A percentile compares a stretch with the other conserved stretches of the same genome.
phyloP scores from a whole-genome alignment of 2,329 filamentous ascomycete species.

The Exserohilum rostratum region DNA sequence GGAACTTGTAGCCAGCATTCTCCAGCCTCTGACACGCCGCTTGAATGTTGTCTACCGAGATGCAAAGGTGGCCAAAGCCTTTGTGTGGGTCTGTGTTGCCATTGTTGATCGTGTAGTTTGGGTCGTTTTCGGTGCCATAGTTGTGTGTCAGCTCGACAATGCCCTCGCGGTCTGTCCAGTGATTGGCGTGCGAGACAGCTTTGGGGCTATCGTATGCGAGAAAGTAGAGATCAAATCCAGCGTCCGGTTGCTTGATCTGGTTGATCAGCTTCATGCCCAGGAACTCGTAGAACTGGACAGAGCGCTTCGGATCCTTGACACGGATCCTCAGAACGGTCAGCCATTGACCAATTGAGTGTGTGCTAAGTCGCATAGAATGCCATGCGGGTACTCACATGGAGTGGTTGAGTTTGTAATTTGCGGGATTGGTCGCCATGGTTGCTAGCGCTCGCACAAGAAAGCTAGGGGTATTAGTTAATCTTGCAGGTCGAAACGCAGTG shows the following conservation, averaged over 20 bases:
- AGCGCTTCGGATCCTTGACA: slow-evolving; percentile 86
- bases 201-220: slow-evolving; percentile 82
- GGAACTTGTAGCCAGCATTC: slow-evolving; percentile 88
- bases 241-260: slow-evolving; percentile 80
- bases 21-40: slow-evolving; percentile 88
- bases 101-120: slow-evolving; percentile 79
- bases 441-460: slow-evolving; percentile 42
- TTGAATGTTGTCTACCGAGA: slow-evolving; percentile 73
- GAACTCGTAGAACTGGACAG: slow-evolving; percentile 91
- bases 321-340: slow-evolving; percentile 58
- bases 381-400: slow-evolving; percentile 51
- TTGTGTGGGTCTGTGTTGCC: slow-evolving; percentile 92
- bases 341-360: slow-evolving; percentile 6
- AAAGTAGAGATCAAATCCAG: slow-evolving; percentile 96
- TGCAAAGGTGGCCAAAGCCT: slow-evolving; percentile 82
- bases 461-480: slow-evolving; percentile 15
- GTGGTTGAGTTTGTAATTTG: slow-evolving; percentile 70
- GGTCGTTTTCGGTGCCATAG: slow-evolving; percentile 88
- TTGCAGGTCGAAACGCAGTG: slow-evolving; percentile 14
- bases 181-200: slow-evolving; percentile 74
- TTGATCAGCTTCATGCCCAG: slow-evolving; percentile 85
- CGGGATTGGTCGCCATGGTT: slow-evolving; percentile 63
- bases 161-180: slow-evolving; percentile 83
- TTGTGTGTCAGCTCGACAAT: slow-evolving; percentile 85
- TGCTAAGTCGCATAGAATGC: slow-evolving; percentile 1